Conservation (phyloP, 257 asterid genomes). For the Osmanthus fragrans region DNA sequence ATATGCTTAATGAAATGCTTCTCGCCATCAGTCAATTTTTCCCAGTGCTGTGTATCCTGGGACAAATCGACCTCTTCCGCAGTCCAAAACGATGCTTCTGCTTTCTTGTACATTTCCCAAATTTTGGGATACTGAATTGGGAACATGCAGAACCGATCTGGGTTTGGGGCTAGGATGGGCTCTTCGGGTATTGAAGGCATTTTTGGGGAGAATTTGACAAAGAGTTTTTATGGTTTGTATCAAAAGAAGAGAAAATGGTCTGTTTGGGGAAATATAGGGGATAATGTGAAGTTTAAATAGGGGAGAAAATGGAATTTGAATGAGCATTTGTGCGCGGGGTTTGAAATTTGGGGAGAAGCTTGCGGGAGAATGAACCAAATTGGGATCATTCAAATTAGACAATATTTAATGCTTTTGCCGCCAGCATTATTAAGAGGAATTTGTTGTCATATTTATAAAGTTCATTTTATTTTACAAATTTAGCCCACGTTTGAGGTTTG, state of each 20-base stretch:
- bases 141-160: conserved; percentile 93
- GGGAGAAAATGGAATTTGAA: background rate
- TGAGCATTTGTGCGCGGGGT: conserved; percentile 15
- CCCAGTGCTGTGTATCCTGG: conserved; percentile 73
- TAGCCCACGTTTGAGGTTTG: no score
- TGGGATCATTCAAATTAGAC: background rate
- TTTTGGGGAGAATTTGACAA: background rate
- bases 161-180: conserved; percentile 73
- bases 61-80: conserved; percentile 94
- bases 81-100: conserved; percentile 95
- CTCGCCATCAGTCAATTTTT: conserved; percentile 57
- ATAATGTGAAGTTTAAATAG: conserved; percentile 5
- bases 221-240: background rate
- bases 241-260: background rate
- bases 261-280: background rate
- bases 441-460: no score
- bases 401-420: conserved; percentile 9
- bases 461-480: no score
- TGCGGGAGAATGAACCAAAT: conserved; percentile 56
- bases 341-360: conserved; percentile 44
- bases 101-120: conserved; percentile 98
- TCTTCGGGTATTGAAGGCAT: conserved; percentile 88
- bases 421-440: background rate
- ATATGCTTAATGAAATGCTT: conserved; percentile 77
- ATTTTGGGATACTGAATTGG: conserved; percentile 89